Conservation (phyloP, 176 grass and related monocot genomes). For the Avena atlantica region DNA sequence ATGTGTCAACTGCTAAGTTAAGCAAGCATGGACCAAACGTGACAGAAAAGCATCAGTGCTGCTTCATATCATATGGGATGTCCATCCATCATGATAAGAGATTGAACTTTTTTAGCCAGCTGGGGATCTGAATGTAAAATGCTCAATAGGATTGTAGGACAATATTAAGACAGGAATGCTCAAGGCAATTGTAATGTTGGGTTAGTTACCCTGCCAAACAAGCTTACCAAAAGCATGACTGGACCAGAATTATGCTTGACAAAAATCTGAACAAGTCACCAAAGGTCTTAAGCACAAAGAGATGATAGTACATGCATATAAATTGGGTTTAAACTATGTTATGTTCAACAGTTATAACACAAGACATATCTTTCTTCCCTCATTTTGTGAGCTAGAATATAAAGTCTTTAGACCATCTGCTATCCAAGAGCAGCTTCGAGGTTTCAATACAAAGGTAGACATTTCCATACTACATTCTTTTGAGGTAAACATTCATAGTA, state of each 20-base stretch:
- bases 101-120: neutral
- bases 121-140: neutral
- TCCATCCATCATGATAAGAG: no score
- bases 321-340: neutral
- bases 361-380: neutral
- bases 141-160: neutral
- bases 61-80: no score
- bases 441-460: neutral
- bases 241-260: neutral
- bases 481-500: neutral
- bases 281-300: neutral
- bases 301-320: neutral
- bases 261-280: neutral
- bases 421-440: constrained; percentile 6
- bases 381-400: neutral
- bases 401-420: neutral
- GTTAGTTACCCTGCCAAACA: no score
- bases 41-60: no score
- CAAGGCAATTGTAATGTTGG: no score
- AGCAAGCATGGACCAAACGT: no score
- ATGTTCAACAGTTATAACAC: neutral
- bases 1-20: no score
- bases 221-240: neutral
- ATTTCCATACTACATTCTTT: neutral
- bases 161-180: neutral